Evolutionary conservation across 2,329 filamentous ascomycete genomes (phyloP).

Genomic region (Fusarium musae): DNA sequence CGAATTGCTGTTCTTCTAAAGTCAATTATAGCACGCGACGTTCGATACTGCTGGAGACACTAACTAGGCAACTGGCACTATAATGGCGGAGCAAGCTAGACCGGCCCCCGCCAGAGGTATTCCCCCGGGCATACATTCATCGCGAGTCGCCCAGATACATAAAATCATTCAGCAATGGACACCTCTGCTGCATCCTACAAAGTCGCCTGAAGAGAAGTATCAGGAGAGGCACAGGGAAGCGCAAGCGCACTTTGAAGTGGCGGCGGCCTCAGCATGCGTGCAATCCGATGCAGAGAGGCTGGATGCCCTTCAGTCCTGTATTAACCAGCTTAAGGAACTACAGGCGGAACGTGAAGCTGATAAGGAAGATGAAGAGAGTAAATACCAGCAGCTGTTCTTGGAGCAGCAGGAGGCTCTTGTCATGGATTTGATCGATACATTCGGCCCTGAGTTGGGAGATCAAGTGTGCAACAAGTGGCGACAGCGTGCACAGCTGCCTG

Average conservation of each 20-base stretch:
- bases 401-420: background rate
- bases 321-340: fast-evolving
- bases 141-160: background rate
- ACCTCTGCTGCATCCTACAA: background rate
- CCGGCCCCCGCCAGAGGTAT: too few relatives aligned
- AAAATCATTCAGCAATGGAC: background rate
- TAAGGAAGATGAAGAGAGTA: background rate
- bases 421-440: background rate
- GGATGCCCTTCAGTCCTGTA: background rate
- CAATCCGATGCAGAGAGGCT: background rate
- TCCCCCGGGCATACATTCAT: background rate
- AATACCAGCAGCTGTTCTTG: background rate
- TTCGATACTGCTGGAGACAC: background rate
- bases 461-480: background rate
- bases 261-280: fast-evolving
- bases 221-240: background rate
- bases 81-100: background rate
- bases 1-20: background rate
- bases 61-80: too few relatives aligned
- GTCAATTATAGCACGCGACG: background rate
- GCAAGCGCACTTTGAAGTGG: background rate
- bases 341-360: background rate
- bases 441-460: background rate
- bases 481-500: background rate
- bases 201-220: background rate